Evolutionary conservation across 1,139 yeast species (phyloP), one percentile per base, ranked within the genome.

Genomic region (Scheffersomyces insectosa): DNA sequence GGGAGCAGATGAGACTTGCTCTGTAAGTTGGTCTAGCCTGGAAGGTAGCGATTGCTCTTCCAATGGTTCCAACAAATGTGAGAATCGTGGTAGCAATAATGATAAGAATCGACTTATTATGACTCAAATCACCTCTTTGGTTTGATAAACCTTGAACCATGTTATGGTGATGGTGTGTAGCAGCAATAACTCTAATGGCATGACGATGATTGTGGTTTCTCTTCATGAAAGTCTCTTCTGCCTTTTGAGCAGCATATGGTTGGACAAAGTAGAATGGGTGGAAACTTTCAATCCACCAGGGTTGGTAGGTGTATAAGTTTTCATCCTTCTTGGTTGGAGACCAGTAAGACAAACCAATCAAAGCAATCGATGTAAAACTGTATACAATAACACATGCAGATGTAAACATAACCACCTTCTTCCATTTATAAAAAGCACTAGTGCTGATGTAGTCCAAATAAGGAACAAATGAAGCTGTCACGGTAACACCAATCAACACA

Each of bases 231-330:
- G 80, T 58, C 31, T 65, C 69, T 51, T 72, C 82, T n/a, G 85
- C 85, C 35, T 64, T 63, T 38, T 59, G 63, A 4, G 73, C 67
- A 28, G 83, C 78, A 55, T 70, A 68, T 36, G 70, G 72, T 50
- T 70, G 70, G 16, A 80, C 82, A 60, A 72, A 83, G 60, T 83
- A 83, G 36, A 70, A 64, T 11, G 83, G 74, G 13, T 67, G 58
- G 54, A 84, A 83, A 2, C 82, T 75, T 57, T 83, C 83, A 56
- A 86, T 82, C 95, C 95, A 86, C 77, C 85, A 83, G 31, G 95
- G 88, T 62, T 85, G 93, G 58, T 80, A 80, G 14, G 88, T 82
- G 52, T 75, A 70, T 36, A 82, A 66, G 39, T 68, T 63, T 53
- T 75, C 79, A 57, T 82, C 85, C 47, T 72, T 72, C 38, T 63